Conservation (phyloP, 2,329 filamentous ascomycete genomes). For the Fusarium sp. region DNA sequence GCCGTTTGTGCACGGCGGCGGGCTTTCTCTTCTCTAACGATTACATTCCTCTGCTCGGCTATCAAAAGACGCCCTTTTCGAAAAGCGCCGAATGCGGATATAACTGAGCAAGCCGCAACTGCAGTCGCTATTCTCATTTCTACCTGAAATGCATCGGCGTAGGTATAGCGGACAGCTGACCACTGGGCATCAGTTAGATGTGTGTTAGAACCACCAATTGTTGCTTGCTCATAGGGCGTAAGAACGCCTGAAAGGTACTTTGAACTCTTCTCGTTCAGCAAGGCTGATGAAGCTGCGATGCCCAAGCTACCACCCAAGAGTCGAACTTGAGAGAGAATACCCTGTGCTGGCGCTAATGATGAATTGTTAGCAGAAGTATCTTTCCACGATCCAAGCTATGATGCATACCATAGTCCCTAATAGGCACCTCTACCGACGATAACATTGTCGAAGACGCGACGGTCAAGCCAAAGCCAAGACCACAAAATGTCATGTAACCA, state of each 20-base stretch:
- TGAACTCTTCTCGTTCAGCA: constrained; percentile 52
- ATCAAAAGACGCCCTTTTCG: constrained; percentile 43
- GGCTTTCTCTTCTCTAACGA: constrained; percentile 31
- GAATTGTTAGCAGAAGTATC: constrained; percentile 21
- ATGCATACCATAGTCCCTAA: constrained; percentile 58
- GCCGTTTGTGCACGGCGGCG: constrained; percentile 23
- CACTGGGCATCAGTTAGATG: constrained; percentile 47
- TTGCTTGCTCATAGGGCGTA: constrained; percentile 46
- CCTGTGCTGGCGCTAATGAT: constrained; percentile 61
- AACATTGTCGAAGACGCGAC: constrained; percentile 62
- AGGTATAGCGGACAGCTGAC: constrained; percentile 52
- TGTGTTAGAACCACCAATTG: constrained; percentile 36
- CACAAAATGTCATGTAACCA: constrained; percentile 63
- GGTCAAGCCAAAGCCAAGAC: constrained; percentile 64
- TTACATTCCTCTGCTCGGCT: constrained; percentile 35
- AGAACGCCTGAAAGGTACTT: constrained; percentile 47
- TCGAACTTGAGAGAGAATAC: constrained; percentile 63
- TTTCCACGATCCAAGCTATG: neutral
- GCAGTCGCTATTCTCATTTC: constrained; percentile 61
- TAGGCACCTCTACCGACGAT: constrained; percentile 55
- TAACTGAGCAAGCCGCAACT: constrained; percentile 54
- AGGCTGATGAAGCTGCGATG: constrained; percentile 63
- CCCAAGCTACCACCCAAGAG: constrained; percentile 66
- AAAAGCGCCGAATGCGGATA: constrained; percentile 56
- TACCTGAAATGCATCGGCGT: constrained; percentile 58